A percentile compares a stretch with the other conserved stretches of the same genome.
Conservation (phyloP, 805 yeast species). For the Barnettozyma sp. region DNA sequence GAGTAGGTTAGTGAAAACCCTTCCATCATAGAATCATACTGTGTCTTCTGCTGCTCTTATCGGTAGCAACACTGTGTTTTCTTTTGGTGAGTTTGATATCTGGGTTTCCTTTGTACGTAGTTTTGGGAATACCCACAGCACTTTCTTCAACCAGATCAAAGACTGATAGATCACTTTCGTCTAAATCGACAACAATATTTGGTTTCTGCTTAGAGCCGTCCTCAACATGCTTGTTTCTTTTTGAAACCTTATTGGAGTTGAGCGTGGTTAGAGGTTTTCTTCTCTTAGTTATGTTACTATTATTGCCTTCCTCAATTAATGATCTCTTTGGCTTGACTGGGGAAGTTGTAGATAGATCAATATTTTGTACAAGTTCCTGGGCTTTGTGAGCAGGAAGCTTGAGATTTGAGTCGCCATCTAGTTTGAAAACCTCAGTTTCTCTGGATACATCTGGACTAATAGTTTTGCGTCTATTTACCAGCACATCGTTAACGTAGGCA, state of each 20-base stretch:
- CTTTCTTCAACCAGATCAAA: slow-evolving; percentile 26
- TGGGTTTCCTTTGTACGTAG: slow-evolving; percentile 21
- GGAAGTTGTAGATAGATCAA: slow-evolving; percentile 12
- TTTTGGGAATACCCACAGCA: slow-evolving; percentile 25
- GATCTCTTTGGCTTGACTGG: slow-evolving; percentile 12
- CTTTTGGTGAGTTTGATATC: slow-evolving; percentile 14
- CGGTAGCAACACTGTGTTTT: slow-evolving; percentile 10
- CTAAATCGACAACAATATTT: slow-evolving; percentile 7
- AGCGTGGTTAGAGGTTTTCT: slow-evolving; percentile 21
- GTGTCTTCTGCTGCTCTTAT: slow-evolving; percentile 23
- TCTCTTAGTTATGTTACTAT: slow-evolving; percentile 23
- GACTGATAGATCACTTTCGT: slow-evolving; percentile 22
- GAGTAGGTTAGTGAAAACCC: no score
- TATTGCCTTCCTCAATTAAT: slow-evolving; percentile 18
- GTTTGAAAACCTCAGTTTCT: slow-evolving; percentile 3
- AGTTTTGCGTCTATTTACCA: slow-evolving; percentile 9
- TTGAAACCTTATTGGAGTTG: slow-evolving; percentile 16
- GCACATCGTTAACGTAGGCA: slow-evolving; percentile 3
- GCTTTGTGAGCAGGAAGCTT: not conserved
- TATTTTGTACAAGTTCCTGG: slow-evolving; percentile 7
- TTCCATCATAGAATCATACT: slow-evolving; percentile 19
- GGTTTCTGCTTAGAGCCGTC: slow-evolving; percentile 8
- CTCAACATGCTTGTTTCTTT: slow-evolving; percentile 5
- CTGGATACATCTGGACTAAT: slow-evolving; percentile 4
- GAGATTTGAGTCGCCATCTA: not conserved